Percentiles rank a stretch among this genome's conserved stretches.
Conservation (phyloP, 805 yeast species). For the Danielozyma ontarioensis region DNA sequence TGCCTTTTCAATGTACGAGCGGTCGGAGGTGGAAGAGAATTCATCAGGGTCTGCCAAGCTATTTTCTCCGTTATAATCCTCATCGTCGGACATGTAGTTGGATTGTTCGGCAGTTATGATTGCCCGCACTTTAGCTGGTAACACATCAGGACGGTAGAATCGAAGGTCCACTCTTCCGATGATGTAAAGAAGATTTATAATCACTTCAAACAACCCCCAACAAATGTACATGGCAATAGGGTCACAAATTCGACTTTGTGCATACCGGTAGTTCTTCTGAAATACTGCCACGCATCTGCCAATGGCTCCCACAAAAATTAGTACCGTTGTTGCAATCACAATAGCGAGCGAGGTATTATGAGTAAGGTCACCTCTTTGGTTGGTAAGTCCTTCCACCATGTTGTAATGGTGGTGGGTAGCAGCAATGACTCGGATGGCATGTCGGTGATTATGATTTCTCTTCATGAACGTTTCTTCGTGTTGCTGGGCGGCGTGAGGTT, state of each 20-base stretch:
- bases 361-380: conserved; percentile 12
- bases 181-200: conserved; percentile 11
- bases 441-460: conserved; percentile 15
- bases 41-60: too few species aligned
- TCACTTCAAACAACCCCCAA: conserved; percentile 16
- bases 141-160: conserved; percentile 17
- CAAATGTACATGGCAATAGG: conserved; percentile 11
- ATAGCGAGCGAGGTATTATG: conserved; percentile 9
- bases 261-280: conserved; percentile 2
- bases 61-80: too few species aligned
- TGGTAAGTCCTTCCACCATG: conserved; percentile 11
- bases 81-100: conserved; percentile 25
- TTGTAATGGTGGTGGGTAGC: conserved; percentile 16
- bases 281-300: conserved; percentile 6
- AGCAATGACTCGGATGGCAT: conserved; percentile 18
- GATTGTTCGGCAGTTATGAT: conserved; percentile 19
- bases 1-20: too few species aligned
- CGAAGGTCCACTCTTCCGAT: conserved; percentile 17
- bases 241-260: conserved; percentile 2
- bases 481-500: conserved; percentile 12
- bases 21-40: too few species aligned
- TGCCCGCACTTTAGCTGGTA: conserved; percentile 12
- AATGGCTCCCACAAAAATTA: conserved; percentile 9
- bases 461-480: conserved; percentile 17
- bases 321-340: conserved; percentile 6